Evolutionary conservation across 306 rosid species (phyloP).

Genomic region (Dryas alaskensis): DNA sequence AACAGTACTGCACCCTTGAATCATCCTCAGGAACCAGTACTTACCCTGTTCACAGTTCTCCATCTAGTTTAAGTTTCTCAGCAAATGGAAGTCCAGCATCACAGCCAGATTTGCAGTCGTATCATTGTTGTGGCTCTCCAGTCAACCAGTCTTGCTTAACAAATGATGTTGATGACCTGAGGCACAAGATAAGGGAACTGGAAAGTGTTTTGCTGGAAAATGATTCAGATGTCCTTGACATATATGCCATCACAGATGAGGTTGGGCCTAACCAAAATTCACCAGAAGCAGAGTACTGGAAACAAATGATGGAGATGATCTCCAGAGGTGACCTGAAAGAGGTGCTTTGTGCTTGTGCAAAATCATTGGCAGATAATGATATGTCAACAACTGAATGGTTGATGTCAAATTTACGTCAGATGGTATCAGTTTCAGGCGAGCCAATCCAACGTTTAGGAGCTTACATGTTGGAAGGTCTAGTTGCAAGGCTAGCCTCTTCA

Average conservation of each 20-base stretch:
- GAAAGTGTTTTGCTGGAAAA: slow-evolving; percentile 78
- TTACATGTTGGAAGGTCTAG: slow-evolving; percentile 79
- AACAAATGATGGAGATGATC: slow-evolving; percentile 51
- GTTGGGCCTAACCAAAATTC: slow-evolving; percentile 24
- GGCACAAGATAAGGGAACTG: slow-evolving; percentile 76
- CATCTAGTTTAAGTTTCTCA: slow-evolving; percentile 53
- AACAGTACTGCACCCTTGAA: slow-evolving; percentile 52
- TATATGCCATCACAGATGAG: slow-evolving; percentile 27
- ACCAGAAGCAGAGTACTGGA: slow-evolving; percentile 54
- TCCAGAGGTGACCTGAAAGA: slow-evolving; percentile 65
- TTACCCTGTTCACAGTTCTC: slow-evolving; percentile 61
- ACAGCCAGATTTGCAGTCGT: slow-evolving; percentile 46
- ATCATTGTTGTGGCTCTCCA: slow-evolving; percentile 46
- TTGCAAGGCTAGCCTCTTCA: slow-evolving; percentile 75
- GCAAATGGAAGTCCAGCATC: slow-evolving; percentile 57
- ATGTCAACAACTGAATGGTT: slow-evolving; percentile 61
- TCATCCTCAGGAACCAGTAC: slow-evolving; percentile 51
- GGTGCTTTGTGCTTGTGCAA: slow-evolving; percentile 71
- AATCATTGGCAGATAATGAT: slow-evolving; percentile 56
- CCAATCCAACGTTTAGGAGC: slow-evolving; percentile 87
- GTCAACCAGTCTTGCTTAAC: slow-evolving; percentile 50
- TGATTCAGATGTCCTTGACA: slow-evolving; percentile 49
- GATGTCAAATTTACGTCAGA: slow-evolving; percentile 55
- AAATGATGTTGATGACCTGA: slow-evolving; percentile 50
- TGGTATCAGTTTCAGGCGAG: slow-evolving; percentile 77